Evolutionary conservation across 2,329 filamentous ascomycete species (phyloP).

Genomic region (Pyrenochaeta sp.): DNA sequence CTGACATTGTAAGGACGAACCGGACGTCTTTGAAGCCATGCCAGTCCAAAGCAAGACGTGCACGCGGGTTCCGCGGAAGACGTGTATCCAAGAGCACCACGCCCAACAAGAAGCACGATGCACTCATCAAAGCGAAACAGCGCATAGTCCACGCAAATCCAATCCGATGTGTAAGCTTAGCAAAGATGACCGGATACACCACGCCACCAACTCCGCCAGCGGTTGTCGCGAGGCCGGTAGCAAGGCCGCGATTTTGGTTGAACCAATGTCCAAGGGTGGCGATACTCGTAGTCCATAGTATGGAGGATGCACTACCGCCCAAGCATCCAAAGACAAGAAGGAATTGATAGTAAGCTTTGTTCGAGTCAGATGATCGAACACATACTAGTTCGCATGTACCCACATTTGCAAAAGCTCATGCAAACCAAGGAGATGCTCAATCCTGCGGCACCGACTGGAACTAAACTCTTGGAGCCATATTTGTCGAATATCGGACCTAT

Average conservation of each 20-base stretch:
- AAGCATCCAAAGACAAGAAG: slow-evolving; percentile 42
- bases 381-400: neutral
- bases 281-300: slow-evolving; percentile 37
- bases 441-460: slow-evolving; percentile 1
- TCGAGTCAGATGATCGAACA: neutral
- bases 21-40: slow-evolving; percentile 2
- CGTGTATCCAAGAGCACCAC: slow-evolving; percentile 15
- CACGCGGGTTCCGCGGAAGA: slow-evolving; percentile 1
- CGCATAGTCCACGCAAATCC: slow-evolving; percentile 33
- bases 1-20: slow-evolving; percentile 24
- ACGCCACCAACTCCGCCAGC: slow-evolving; percentile 35
- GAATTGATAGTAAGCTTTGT: slow-evolving; percentile 44
- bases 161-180: slow-evolving; percentile 16
- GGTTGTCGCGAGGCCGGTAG: slow-evolving; percentile 38
- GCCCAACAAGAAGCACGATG: slow-evolving; percentile 24
- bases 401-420: slow-evolving; percentile 6
- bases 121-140: slow-evolving; percentile 36
- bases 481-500: slow-evolving; percentile 9
- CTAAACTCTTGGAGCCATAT: slow-evolving; percentile 1
- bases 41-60: neutral
- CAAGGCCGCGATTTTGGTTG: slow-evolving; percentile 28
- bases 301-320: slow-evolving; percentile 38
- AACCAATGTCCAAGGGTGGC: slow-evolving; percentile 36
- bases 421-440: neutral
- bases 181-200: slow-evolving; percentile 33